Base-by-base conservation (phyloP, 345 rosid genomes). In the Arabis hirsuta region DNA sequence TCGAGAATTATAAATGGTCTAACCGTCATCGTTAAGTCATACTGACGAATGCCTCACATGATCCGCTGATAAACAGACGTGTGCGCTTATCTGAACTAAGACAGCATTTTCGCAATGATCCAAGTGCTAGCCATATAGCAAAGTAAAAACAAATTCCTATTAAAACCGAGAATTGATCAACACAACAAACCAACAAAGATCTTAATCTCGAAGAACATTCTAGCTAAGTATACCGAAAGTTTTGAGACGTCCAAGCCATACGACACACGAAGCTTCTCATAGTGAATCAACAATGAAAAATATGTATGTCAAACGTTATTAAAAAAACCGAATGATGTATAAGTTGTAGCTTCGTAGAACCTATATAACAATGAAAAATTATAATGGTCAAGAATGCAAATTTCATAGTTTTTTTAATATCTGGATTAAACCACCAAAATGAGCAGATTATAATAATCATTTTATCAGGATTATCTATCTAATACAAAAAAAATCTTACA, bases 11-110 rank as follows among this genome's bases (percentile, higher is more conserved):
- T 27, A 41, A n/a, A 14, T 6, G 32, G 43, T 52, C 54, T 6
- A 6, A 34, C 8, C 19, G 47, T 55, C 64, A 43, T 38, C 51
- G 6, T 14, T 64, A 26, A 57, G 34, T 32, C 71, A 73, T 64
- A 65, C 58, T 55, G 8, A 16, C 71, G 32, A n/a, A 13, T 20
- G 69, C 31, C n/a, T 50, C 32, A 50, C 45, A 45, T 64, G 56
- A 63, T 62, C 43, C 27, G 24, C 45, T 31, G 45, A 34, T 62
- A 6, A 5, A 29, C 32, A 53, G 32, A 62, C 69, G 24, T 53
- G 62, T 62, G 53, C 16, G 53, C 51, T 65, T 51, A 38, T 36
- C 34, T 50, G 34, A 27, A 14, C 26, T 5, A 62, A 60, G 36
- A 42, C 50, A 12, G 5, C 39, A 39, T 43, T 43, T 43, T 43